These are phyloP conservation scores for Plasmopara muralis DNA, from an alignment of 352 stramenopile genomes.

Conservation along the genomic window DNA sequence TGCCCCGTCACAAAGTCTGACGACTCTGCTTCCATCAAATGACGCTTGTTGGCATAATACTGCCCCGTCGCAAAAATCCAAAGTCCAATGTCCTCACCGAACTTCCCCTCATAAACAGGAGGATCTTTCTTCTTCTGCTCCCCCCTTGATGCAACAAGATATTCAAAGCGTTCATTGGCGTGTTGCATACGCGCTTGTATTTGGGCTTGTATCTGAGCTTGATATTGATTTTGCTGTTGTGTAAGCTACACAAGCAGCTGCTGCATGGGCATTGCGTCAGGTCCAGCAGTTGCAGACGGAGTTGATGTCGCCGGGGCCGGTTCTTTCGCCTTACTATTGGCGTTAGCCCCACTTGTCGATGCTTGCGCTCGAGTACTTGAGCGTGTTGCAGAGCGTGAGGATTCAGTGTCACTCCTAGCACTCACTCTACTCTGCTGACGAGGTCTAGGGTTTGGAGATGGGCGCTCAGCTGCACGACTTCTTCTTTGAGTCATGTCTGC, in stretches of 20 bases:
- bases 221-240: conserved; percentile 12
- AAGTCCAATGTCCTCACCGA: conserved; percentile 12
- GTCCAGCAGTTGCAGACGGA: neutral
- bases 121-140: conserved; percentile 11
- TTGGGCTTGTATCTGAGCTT: conserved; percentile 7
- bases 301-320: too few relatives aligned
- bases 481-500: neutral
- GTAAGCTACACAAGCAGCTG: conserved; percentile 9
- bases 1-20: conserved; percentile 2
- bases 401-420: too few relatives aligned
- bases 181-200: conserved; percentile 13
- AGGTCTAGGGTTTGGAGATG: too few relatives aligned
- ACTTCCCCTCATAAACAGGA: conserved; percentile 11
- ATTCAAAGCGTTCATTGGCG: conserved; percentile 4
- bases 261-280: conserved; percentile 8
- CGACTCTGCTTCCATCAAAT: conserved; percentile 8
- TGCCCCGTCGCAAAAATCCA: conserved; percentile 15
- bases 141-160: neutral
- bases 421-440: too few relatives aligned
- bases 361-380: too few relatives aligned
- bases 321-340: too few relatives aligned
- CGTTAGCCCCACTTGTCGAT: too few relatives aligned
- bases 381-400: too few relatives aligned
- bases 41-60: conserved; percentile 4
- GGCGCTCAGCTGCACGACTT: too few relatives aligned